Evolutionary conservation across 768 basidiomycete species (phyloP), one percentile per base, ranked within the genome.

Genomic region (Austroboletus festivus): DNA sequence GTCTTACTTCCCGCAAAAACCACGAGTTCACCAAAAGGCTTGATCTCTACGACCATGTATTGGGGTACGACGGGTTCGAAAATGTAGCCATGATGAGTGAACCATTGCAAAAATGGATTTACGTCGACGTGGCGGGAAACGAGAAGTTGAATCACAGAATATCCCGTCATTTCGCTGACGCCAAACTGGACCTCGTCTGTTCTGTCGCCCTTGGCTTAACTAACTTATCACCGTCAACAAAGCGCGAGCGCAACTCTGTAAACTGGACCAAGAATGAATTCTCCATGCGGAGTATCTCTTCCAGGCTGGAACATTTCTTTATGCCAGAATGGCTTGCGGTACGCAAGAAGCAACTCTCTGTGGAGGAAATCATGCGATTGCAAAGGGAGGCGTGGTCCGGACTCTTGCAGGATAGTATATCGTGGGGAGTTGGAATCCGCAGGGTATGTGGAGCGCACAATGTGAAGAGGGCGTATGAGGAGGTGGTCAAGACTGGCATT

Each of bases 271-370:
- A 62, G 4, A 76, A 75, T 44, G 62, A 68, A 2, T 68, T 73
- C 40, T 54, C n/a, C 62, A 26, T 42, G 30, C 0, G 43, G 44
- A 13, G 44, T 21, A 10, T 31, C 44, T 3, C 31, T 47, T 24
- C 51, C 3, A 60, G 58, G 3, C 50, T 75, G 11, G 82, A 84
- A 53, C 64, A 65, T 13, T 86, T 86, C 60, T 86, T 86, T 65
- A 84, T 81, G 81, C 74, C 75, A 3, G 81, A 84, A 62, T 86
- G 85, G 85, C 69, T 86, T 2, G 71, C 75, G 37, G 68, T 74
- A 19, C 80, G 83, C 13, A 73, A 69, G 56, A 66, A 68, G 41
- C 73, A 82, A 51, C 65, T 84, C 1, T 62, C 75, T 0, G 53
- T 73, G 0, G 41, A 58, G 12, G 72, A 79, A 48, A 82, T 86